Conservation (phyloP, 176 grass and related monocot genomes). For the Musa beccarii region DNA sequence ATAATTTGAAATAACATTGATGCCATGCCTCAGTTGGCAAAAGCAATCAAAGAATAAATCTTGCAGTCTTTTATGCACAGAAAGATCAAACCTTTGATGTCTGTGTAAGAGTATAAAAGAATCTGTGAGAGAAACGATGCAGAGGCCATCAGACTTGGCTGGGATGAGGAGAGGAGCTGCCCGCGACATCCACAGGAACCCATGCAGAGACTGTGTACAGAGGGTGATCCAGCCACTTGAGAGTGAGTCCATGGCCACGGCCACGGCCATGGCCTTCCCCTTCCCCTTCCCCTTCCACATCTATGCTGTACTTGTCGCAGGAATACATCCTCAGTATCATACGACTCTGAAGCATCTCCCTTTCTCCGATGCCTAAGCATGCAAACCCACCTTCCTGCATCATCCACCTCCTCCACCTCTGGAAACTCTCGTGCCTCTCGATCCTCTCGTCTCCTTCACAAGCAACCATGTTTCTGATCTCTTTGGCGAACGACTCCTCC, state of each 20-base stretch:
- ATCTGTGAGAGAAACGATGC: neutral
- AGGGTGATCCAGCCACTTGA: conserved; percentile 54
- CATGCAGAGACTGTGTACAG: conserved; percentile 86
- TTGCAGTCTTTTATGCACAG: too few relatives aligned
- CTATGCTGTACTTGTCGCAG: conserved; percentile 47
- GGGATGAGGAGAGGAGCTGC: conserved; percentile 39
- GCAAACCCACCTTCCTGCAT: conserved; percentile 69
- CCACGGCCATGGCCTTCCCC: conserved; percentile 25
- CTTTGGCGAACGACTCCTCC: conserved; percentile 85
- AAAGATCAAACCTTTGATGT: neutral
- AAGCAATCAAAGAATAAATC: too few relatives aligned
- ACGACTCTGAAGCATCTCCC: conserved; percentile 63
- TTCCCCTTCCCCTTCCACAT: conserved; percentile 27
- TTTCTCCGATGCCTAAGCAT: conserved; percentile 46
- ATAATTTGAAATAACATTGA: too few relatives aligned
- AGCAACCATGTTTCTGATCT: conserved; percentile 74
- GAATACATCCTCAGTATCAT: conserved; percentile 79
- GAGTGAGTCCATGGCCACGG: conserved; percentile 54
- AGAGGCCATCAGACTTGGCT: neutral
- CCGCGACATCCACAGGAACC: conserved; percentile 35
- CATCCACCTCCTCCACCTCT: conserved; percentile 43
- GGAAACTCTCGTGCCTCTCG: conserved; percentile 79
- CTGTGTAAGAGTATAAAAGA: conserved; percentile 1
- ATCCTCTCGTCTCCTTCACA: conserved; percentile 53
- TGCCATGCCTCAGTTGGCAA: too few relatives aligned